A percentile compares a stretch with the other conserved stretches of the same genome.
These are phyloP conservation scores for Podospora pseudopauciseta DNA, from an alignment of 495 filamentous ascomycete species.

Conservation along the genomic window DNA sequence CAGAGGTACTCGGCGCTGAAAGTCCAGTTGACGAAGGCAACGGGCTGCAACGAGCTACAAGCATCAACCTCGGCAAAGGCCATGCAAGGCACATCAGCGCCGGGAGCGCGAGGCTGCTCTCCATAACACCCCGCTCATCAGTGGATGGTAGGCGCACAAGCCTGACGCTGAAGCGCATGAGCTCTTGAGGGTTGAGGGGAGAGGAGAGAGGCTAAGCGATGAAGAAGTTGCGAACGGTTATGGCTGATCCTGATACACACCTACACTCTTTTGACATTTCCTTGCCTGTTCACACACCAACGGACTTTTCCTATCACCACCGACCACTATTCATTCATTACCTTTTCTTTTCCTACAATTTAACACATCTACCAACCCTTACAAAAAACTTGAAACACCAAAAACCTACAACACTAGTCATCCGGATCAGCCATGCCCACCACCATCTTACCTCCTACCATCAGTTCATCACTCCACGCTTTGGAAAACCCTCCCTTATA, in stretches of 20 bases:
- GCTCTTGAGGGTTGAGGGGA: background rate
- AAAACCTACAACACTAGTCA: background rate
- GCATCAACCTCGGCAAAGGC: slow-evolving; percentile 58
- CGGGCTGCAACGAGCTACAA: slow-evolving; percentile 58
- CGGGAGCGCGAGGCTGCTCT: slow-evolving; percentile 66
- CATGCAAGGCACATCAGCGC: slow-evolving; percentile 70
- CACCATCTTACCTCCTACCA: background rate
- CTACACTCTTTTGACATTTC: slow-evolving; percentile 26
- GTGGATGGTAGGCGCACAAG: slow-evolving; percentile 38
- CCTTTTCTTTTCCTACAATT: slow-evolving; percentile 16
- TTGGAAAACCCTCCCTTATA: no score
- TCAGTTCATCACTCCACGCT: background rate
- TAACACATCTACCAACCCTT: background rate
- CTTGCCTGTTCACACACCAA: slow-evolving; percentile 11
- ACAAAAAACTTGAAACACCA: background rate
- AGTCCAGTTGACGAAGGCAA: slow-evolving; percentile 37
- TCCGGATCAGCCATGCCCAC: slow-evolving; percentile 4
- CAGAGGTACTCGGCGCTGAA: slow-evolving; percentile 46
- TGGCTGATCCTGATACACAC: slow-evolving; percentile 19
- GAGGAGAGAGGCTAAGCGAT: background rate
- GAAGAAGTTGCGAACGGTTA: slow-evolving; percentile 1
- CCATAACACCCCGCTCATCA: slow-evolving; percentile 53
- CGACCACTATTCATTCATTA: slow-evolving; percentile 30
- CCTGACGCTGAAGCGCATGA: slow-evolving; percentile 6
- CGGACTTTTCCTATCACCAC: slow-evolving; percentile 21